These are phyloP conservation scores for Fusarium subglutinans DNA, from an alignment of 2,329 filamentous ascomycete species.

Conservation along the genomic window DNA sequence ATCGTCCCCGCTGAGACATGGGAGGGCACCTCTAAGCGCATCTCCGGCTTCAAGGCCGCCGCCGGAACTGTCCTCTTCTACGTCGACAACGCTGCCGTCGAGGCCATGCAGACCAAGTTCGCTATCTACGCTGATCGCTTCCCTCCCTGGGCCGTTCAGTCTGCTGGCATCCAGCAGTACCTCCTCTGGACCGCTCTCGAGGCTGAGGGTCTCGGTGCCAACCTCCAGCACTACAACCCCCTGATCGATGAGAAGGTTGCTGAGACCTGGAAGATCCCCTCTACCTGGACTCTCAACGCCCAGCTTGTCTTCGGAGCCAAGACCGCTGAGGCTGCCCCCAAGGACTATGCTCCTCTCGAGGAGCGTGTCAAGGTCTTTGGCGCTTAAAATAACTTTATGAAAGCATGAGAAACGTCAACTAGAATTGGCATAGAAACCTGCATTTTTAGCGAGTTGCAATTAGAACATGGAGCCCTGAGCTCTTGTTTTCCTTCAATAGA, in stretches of 20 bases:
- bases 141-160: conserved; percentile 78
- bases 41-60: conserved; percentile 70
- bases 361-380: conserved; percentile 74
- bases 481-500: neutral
- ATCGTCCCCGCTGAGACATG: conserved; percentile 74
- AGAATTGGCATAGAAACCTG: conserved; percentile 1
- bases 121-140: conserved; percentile 82
- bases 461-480: conserved; percentile 3
- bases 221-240: conserved; percentile 94
- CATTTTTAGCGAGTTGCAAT: conserved; percentile 26
- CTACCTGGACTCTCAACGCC: conserved; percentile 78
- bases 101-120: conserved; percentile 73
- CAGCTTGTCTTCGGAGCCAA: conserved; percentile 86
- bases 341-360: conserved; percentile 71
- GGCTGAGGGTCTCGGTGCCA: conserved; percentile 84
- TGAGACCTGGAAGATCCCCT: conserved; percentile 74
- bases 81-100: conserved; percentile 76
- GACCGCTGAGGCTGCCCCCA: conserved; percentile 65
- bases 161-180: conserved; percentile 81
- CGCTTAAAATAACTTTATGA: conserved; percentile 48
- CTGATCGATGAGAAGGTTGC: conserved; percentile 79
- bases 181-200: conserved; percentile 84
- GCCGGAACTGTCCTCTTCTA: conserved; percentile 91
- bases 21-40: conserved; percentile 58
- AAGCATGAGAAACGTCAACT: conserved; percentile 1